Evolutionary conservation across 1,284 basidiomycete genomes (phyloP), one percentile per base, ranked within the genome.

Genomic region (Marasmius tenuissimus): DNA sequence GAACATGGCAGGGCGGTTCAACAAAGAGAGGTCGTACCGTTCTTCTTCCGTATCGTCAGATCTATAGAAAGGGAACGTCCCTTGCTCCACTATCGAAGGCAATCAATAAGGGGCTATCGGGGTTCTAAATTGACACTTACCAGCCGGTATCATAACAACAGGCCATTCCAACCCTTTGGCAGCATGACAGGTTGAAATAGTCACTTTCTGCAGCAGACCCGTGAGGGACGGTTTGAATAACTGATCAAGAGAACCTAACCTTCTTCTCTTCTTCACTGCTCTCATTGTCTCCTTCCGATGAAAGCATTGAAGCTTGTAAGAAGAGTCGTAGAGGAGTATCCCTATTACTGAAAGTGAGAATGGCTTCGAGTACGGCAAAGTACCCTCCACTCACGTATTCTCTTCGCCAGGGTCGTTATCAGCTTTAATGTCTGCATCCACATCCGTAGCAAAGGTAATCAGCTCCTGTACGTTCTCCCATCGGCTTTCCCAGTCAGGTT

Each of bases 141-240:
- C 85, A 33, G 86, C 84, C 47, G 89, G 88, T n/a, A 94, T 76
- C 65, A 94, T 87, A 0, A 94, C 91, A 4, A 93, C 91, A 0
- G 93, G 93, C 93, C 94, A 97, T 73, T 97, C 94, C 6, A 97
- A 80, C 0, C 94, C 94, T 74, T 97, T 97, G 0, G 94, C 93
- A 10, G 93, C 86, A 75, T 97, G 95, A 56, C 93, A 93, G 0
- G 94, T 97, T 0, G 91, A 85, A 49, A 97, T 87, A 0, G 91
- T 94, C 4, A 97, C 94, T 82, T 89, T 93, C 86, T 90, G 66
- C 35, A 49, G 12, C 34, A 42, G 40, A 61, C 53, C 33, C 4
- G 39, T 52, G 34, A 61, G 61, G 61, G 37, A 49, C 42, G 38
- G 10, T 37, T 34, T 54, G 33, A 33, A 40, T 22, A 12, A 51